Evolutionary conservation across 495 filamentous ascomycete genomes (phyloP).

Genomic region (Podospora tetraspora): DNA sequence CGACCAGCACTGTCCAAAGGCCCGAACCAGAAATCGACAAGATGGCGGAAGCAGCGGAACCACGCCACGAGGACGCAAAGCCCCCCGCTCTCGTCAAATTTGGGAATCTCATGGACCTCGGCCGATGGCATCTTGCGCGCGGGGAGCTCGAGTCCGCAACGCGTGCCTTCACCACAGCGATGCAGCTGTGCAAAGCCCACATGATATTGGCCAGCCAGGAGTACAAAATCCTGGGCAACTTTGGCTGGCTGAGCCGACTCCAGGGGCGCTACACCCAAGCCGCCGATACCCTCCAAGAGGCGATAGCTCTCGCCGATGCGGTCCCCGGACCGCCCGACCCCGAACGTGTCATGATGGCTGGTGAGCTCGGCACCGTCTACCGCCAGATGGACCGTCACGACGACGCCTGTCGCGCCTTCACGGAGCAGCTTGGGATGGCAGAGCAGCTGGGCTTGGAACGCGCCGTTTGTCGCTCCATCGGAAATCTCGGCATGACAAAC

Average conservation of each 20-base stretch:
- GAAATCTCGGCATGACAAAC: constrained; percentile 32
- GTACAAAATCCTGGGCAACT: constrained; percentile 8
- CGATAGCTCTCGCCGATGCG: constrained; percentile 5
- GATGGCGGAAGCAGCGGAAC: neutral
- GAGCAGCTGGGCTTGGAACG: constrained; percentile 15
- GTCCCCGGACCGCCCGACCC: neutral
- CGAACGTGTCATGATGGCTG: constrained; percentile 16
- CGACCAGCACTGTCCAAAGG: neutral
- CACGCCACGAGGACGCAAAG: neutral
- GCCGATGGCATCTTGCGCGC: neutral
- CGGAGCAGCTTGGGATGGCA: constrained; percentile 24
- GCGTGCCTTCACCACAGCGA: constrained; percentile 8
- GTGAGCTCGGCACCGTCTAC: constrained; percentile 31
- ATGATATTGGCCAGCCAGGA: neutral
- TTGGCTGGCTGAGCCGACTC: constrained; percentile 22
- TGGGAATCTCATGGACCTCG: neutral
- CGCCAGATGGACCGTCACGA: constrained; percentile 23
- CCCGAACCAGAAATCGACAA: neutral
- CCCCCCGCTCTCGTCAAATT: neutral
- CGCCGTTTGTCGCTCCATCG: constrained; percentile 30
- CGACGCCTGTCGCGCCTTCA: constrained; percentile 20
- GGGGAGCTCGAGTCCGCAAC: constrained; percentile 5
- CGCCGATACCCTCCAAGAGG: constrained; percentile 8
- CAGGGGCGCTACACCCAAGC: constrained; percentile 24
- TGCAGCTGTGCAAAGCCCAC: constrained; percentile 11